A percentile compares a stretch with the other conserved stretches of the same genome.
These are phyloP conservation scores for Backusella westeae DNA, from an alignment of 192 early-diverging fungal genomes.

Conservation along the genomic window DNA sequence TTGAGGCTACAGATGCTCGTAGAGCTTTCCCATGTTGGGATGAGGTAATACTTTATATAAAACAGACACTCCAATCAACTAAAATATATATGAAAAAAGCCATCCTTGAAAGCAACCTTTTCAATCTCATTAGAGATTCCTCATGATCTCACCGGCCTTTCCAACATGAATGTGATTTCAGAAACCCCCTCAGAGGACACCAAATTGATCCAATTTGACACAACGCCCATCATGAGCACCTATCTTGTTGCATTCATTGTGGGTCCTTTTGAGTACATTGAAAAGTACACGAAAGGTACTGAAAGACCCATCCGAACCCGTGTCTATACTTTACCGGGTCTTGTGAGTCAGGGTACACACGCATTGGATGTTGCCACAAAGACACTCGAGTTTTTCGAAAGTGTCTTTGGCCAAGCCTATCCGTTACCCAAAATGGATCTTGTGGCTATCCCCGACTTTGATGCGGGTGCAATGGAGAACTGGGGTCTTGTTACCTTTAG, in stretches of 20 bases:
- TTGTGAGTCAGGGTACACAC: slow-evolving; percentile 74
- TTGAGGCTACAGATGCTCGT: slow-evolving; percentile 89
- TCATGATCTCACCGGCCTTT: slow-evolving; percentile 73
- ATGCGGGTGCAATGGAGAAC: slow-evolving; percentile 91
- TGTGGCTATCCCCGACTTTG: slow-evolving; percentile 91
- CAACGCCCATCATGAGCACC: slow-evolving; percentile 91
- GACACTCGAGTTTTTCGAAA: slow-evolving; percentile 81
- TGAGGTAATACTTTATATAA: slow-evolving; percentile 50
- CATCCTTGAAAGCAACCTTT: slow-evolving; percentile 92
- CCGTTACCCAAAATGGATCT: slow-evolving; percentile 87
- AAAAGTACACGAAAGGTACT: slow-evolving; percentile 69
- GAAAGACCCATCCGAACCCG: slow-evolving; percentile 73
- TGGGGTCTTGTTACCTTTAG: slow-evolving; percentile 97
- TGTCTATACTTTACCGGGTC: slow-evolving; percentile 81
- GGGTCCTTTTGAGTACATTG: slow-evolving; percentile 91
- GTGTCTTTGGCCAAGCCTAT: slow-evolving; percentile 84
- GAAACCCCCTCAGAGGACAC: slow-evolving; percentile 48
- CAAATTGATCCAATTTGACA: slow-evolving; percentile 70
- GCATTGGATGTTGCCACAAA: slow-evolving; percentile 75
- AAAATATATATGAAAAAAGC: slow-evolving; percentile 37
- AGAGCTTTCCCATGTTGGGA: slow-evolving; percentile 95
- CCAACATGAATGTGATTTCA: slow-evolving; percentile 86
- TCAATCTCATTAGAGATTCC: slow-evolving; percentile 81
- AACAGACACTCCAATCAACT: not conserved
- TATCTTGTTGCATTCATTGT: slow-evolving; percentile 90